Evolutionary conservation across 2,329 filamentous ascomycete species (phyloP).

Genomic region (Epichloe gansuensis): DNA sequence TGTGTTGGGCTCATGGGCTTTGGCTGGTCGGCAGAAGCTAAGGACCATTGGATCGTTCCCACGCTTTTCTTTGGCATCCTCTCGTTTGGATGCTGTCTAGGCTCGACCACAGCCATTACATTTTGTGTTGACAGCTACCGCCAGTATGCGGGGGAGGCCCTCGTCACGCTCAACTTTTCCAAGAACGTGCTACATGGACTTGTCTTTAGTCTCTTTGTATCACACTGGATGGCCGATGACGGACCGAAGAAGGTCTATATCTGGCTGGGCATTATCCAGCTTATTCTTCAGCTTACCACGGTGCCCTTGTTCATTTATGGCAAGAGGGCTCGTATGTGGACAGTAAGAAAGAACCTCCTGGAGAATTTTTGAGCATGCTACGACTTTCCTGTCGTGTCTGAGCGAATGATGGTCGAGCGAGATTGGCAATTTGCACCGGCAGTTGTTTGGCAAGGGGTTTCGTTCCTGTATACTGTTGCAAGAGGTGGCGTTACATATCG

Average conservation of each 20-base stretch:
- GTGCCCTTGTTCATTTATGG: conserved; percentile 93
- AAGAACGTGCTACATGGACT: conserved; percentile 92
- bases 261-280: conserved; percentile 73
- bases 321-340: conserved; percentile 90
- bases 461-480: neutral
- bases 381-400: neutral
- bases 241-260: conserved; percentile 70
- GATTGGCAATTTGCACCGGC: neutral
- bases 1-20: conserved; percentile 85
- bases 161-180: conserved; percentile 87
- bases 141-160: conserved; percentile 88
- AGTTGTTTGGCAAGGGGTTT: neutral
- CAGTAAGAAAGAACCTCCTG: conserved; percentile 72
- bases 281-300: conserved; percentile 58
- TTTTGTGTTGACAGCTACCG: conserved; percentile 90
- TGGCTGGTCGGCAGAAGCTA: conserved; percentile 74
- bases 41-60: conserved; percentile 77
- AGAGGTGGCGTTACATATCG: neutral
- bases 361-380: conserved; percentile 45
- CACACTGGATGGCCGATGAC: conserved; percentile 63
- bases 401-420: neutral
- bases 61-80: conserved; percentile 88
- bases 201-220: conserved; percentile 79
- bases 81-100: conserved; percentile 83
- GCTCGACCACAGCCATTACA: conserved; percentile 82